Evolutionary conservation across 345 rosid genomes (phyloP), one percentile per base, ranked within the genome.

Genomic region (Pugionium dolabratum): DNA sequence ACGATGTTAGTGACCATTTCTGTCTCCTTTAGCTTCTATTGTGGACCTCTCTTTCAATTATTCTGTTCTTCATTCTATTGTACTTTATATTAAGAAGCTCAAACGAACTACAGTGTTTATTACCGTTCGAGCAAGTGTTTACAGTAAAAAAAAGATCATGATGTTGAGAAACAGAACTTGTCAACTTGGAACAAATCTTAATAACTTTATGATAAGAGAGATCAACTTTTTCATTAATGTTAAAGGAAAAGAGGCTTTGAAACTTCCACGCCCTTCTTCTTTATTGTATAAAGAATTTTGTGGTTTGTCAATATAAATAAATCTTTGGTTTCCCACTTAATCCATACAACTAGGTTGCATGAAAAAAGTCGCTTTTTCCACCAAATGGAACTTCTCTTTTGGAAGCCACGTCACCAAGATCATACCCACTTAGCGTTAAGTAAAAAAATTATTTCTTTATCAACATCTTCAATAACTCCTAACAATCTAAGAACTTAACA

Each of bases 1-100:
- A 67, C 68, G 69, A 62, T 64, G 73, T 54, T 54, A 54, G 73
- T 74, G 77, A 34, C 47, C 69, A 67, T 46, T 40, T 74, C 47
- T 67, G 77, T 74, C 69, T 62, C 73, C 65, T 62, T 62, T 54
- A 48, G 54, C 55, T 73, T 53, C 50, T 54, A 52, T 5, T 58
- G 71, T 64, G 66, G 71, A 34, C n/a, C 67, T 73, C 26, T 73
- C 62, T n/a, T 66, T 48, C 48, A 40, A 36, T 36, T 29, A 1
- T 6, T 1, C 9, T 0, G 31, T 39, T 63, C 8, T 11, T 33
- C 45, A 45, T 63, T 59, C 36, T 37, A 39, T 67, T 33, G 59
- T 60, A 41, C 26, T 54, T 45, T 40, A 32, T 41, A 7, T 3
- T n/a, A 7, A 26, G 1, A 18, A 48, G 9, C 34, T 54, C 6